Evolutionary conservation across 371 early-diverging fungal species (phyloP).

Genomic region (Choanephora cucurbitarum): DNA sequence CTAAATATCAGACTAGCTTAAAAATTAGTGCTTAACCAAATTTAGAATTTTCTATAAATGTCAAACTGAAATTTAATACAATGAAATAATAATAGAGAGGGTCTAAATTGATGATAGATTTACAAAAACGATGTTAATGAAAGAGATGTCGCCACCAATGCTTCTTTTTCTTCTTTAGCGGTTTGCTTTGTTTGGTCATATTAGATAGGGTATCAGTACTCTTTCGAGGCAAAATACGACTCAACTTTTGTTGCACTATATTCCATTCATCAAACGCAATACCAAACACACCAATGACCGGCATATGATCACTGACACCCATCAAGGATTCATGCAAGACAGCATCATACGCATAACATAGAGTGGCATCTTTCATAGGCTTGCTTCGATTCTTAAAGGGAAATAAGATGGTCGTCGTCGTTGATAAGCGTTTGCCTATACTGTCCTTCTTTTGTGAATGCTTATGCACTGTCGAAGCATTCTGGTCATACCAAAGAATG

Average conservation of each 20-base stretch:
- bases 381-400: constrained; percentile 4
- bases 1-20: too few species aligned
- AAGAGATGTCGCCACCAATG: constrained; percentile 11
- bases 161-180: constrained; percentile 16
- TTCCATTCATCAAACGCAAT: constrained; percentile 51
- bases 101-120: too few species aligned
- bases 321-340: constrained; percentile 33
- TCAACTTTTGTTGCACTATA: constrained; percentile 1
- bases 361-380: constrained; percentile 14
- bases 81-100: too few species aligned
- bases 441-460: constrained; percentile 9
- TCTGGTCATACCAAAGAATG: constrained; percentile 68
- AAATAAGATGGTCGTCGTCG: not conserved
- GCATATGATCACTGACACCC: constrained; percentile 58
- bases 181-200: constrained; percentile 13
- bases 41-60: too few species aligned
- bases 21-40: too few species aligned
- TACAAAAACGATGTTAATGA: too few species aligned
- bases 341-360: constrained; percentile 42
- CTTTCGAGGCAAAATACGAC: constrained; percentile 1
- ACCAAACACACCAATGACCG: constrained; percentile 61
- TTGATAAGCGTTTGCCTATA: not conserved
- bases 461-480: constrained; percentile 1
- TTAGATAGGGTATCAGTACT: constrained; percentile 1
- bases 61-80: too few species aligned